phyloP scores from a whole-genome alignment of 306 rosid genomes.

The Cucumis cinereus region DNA sequence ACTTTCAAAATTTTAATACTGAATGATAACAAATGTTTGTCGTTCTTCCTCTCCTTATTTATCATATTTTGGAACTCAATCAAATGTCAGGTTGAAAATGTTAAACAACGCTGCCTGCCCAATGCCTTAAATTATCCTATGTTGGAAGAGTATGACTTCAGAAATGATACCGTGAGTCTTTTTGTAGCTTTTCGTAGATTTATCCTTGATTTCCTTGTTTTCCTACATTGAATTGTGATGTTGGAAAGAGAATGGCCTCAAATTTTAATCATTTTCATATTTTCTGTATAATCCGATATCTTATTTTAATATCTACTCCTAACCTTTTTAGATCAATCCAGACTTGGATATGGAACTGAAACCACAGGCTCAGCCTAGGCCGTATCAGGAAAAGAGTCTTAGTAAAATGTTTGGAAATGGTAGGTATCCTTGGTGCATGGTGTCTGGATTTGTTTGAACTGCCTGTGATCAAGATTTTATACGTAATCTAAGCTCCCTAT shows the following conservation, averaged over 20 bases:
- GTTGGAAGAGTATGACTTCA: slow-evolving; percentile 97
- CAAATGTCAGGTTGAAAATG: slow-evolving; percentile 76
- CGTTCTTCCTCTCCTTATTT: background rate
- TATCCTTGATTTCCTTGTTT: background rate
- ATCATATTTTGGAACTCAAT: background rate
- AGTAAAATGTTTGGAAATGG: slow-evolving; percentile 99
- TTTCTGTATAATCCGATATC: background rate
- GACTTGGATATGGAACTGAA: slow-evolving; percentile 90
- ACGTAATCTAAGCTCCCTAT: background rate
- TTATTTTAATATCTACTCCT: slow-evolving; percentile 5
- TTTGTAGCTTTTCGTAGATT: background rate
- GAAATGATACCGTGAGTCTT: slow-evolving; percentile 82
- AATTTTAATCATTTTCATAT: background rate
- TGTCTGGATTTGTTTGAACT: background rate
- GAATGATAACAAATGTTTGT: background rate
- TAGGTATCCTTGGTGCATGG: slow-evolving; percentile 16
- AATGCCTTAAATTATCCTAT: slow-evolving; percentile 89
- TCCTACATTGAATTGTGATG: background rate
- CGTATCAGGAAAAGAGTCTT: slow-evolving; percentile 96
- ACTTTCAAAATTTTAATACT: background rate
- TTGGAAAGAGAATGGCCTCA: background rate
- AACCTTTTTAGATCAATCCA: slow-evolving; percentile 67
- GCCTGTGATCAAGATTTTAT: background rate
- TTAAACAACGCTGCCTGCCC: slow-evolving; percentile 91
- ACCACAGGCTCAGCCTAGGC: slow-evolving; percentile 97